A percentile compares a stretch with the other conserved stretches of the same genome.
These are phyloP conservation scores for Ceratobasidium papillatum DNA, from an alignment of 1,284 basidiomycete genomes.

Conservation along the genomic window DNA sequence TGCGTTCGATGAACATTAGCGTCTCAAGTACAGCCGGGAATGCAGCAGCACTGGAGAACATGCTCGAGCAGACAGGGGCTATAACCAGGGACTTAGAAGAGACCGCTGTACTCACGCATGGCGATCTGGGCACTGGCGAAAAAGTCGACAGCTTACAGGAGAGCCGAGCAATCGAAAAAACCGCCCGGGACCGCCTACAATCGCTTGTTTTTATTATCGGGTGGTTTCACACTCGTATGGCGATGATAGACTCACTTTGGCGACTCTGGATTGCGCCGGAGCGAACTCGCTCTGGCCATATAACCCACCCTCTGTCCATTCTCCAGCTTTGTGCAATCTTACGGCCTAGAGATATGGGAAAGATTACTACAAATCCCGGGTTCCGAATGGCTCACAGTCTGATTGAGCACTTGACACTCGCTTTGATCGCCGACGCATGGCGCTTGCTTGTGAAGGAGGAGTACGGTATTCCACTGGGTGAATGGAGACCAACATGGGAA, in stretches of 20 bases:
- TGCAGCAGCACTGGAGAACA: conserved; percentile 45
- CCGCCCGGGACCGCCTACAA: conserved; percentile 45
- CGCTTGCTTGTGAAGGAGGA: conserved; percentile 31
- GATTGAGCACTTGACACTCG: conserved; percentile 50
- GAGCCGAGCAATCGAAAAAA: conserved; percentile 48
- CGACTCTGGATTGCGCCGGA: conserved; percentile 44
- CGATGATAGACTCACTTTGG: conserved; percentile 54
- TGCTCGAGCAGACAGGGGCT: conserved; percentile 49
- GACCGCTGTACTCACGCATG: conserved; percentile 45
- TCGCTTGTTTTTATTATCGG: conserved; percentile 51
- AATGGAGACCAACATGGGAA: conserved; percentile 46
- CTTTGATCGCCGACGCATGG: conserved; percentile 49
- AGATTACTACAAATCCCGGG: conserved; percentile 50
- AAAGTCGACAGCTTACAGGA: conserved; percentile 41
- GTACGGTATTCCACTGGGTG: conserved; percentile 47
- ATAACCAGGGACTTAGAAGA: background rate
- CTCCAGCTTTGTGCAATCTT: conserved; percentile 44
- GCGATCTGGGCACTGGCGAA: conserved; percentile 50
- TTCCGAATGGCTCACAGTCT: conserved; percentile 55
- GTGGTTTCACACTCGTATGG: conserved; percentile 57
- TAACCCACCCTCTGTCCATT: conserved; percentile 41
- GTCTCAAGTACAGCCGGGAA: conserved; percentile 51
- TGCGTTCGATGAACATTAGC: conserved; percentile 49
- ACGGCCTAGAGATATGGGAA: conserved; percentile 50
- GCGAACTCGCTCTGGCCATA: background rate